These are phyloP conservation scores for Neopestalotiopsis clavispora DNA, from an alignment of 2,329 filamentous ascomycete species.

Conservation along the genomic window DNA sequence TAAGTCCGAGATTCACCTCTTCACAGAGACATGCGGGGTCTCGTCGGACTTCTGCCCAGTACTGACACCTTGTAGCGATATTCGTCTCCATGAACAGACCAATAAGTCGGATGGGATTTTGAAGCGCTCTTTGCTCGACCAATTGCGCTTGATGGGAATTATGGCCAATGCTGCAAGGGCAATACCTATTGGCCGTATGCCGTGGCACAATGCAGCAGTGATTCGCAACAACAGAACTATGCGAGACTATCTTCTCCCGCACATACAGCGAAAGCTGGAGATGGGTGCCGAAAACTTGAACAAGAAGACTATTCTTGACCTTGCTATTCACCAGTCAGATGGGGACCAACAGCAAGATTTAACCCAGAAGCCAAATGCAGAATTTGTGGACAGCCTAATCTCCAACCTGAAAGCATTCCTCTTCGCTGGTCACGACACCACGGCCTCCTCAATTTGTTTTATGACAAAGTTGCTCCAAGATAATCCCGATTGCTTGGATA, in stretches of 20 bases:
- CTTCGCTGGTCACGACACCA: slow-evolving; percentile 35
- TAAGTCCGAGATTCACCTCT: slow-evolving; percentile 22
- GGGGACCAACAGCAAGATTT: not conserved
- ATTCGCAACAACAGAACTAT: slow-evolving; percentile 31
- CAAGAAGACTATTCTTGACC: not conserved
- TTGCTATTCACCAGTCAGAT: not conserved
- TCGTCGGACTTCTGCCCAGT: not conserved
- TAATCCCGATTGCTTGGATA: not conserved
- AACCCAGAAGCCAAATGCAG: not conserved
- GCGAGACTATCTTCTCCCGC: slow-evolving; percentile 28
- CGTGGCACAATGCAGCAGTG: slow-evolving; percentile 19
- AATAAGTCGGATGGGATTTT: not conserved
- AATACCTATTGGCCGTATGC: not conserved
- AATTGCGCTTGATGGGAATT: not conserved
- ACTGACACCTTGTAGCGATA: not conserved
- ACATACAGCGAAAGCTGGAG: slow-evolving; percentile 24
- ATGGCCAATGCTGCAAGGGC: not conserved
- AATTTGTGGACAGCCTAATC: not conserved
- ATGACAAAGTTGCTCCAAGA: not conserved
- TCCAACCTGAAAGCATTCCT: slow-evolving; percentile 29
- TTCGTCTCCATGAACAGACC: not conserved
- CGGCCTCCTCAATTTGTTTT: slow-evolving; percentile 25
- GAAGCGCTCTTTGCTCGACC: not conserved
- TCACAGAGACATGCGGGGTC: not conserved
- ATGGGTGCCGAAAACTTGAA: not conserved